These are phyloP conservation scores for Metschnikowia chrysomelidarum DNA, from an alignment of 805 yeast genomes.

Conservation along the genomic window DNA sequence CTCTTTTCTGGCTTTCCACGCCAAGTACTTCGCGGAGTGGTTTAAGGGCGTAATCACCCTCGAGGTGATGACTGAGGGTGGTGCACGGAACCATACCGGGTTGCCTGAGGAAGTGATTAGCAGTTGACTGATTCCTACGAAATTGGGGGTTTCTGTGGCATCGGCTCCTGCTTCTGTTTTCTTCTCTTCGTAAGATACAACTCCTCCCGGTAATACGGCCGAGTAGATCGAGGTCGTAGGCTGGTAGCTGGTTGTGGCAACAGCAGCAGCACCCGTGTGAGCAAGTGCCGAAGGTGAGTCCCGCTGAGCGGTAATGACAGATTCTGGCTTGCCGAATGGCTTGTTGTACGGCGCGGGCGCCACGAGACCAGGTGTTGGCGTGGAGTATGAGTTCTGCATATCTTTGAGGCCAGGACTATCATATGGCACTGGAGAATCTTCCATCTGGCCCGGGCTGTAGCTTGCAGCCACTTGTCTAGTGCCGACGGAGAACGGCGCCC, in stretches of 20 bases:
- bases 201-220: constrained; percentile 38
- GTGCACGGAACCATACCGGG: constrained; percentile 63
- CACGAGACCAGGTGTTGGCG: constrained; percentile 10
- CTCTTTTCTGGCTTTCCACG: constrained; percentile 27
- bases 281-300: constrained; percentile 7
- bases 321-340: constrained; percentile 5
- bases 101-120: constrained; percentile 14
- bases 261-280: too few relatives aligned
- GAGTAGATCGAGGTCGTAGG: constrained; percentile 35
- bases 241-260: constrained; percentile 22
- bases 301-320: constrained; percentile 2
- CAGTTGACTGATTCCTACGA: constrained; percentile 13
- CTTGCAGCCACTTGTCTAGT: constrained; percentile 16
- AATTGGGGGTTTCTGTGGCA: constrained; percentile 4
- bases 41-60: constrained; percentile 47
- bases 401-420: constrained; percentile 6
- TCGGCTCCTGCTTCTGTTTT: constrained; percentile 5
- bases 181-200: constrained; percentile 31
- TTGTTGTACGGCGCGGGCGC: constrained; percentile 3
- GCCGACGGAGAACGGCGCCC: constrained; percentile 13
- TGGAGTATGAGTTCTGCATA: constrained; percentile 4
- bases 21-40: constrained; percentile 72
- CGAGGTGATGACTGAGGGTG: constrained; percentile 47
- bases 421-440: constrained; percentile 11
- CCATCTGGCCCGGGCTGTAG: constrained; percentile 15